phyloP scores from a whole-genome alignment of 495 filamentous ascomycete genomes.

The Aspergillus indologenus region DNA sequence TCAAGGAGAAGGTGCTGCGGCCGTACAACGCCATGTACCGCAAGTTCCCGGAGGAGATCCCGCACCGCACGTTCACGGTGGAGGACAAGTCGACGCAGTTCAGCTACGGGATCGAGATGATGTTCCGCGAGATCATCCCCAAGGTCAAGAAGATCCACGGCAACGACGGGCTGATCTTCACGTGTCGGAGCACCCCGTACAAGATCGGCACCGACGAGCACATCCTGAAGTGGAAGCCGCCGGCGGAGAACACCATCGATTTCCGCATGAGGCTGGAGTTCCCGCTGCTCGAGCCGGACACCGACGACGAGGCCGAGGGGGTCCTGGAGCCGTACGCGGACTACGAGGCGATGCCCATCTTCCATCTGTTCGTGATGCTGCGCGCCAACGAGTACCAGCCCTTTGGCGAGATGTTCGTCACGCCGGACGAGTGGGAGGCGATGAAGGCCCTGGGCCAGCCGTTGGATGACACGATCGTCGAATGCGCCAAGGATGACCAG shows the following conservation, averaged over 20 bases:
- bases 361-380: conserved; percentile 56
- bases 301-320: conserved; percentile 61
- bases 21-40: conserved; percentile 73
- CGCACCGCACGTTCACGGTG: conserved; percentile 71
- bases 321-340: conserved; percentile 49
- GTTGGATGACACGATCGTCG: conserved; percentile 79
- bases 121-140: conserved; percentile 83
- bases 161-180: conserved; percentile 96
- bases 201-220: conserved; percentile 84
- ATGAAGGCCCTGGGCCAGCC: conserved; percentile 67
- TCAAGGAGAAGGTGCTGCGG: conserved; percentile 71
- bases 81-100: conserved; percentile 85
- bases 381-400: conserved; percentile 55
- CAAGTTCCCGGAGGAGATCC: conserved; percentile 64
- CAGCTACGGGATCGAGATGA: conserved; percentile 82
- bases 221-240: conserved; percentile 97
- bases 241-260: conserved; percentile 88
- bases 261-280: conserved; percentile 79
- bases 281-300: conserved; percentile 66
- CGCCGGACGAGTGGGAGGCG: conserved; percentile 76
- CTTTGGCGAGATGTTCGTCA: conserved; percentile 66
- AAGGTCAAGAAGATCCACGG: conserved; percentile 71
- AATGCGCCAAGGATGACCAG: conserved; percentile 75
- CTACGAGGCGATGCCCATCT: conserved; percentile 60
- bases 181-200: conserved; percentile 81